Conservation (phyloP, 768 basidiomycete genomes). For the Suillus paluster region DNA sequence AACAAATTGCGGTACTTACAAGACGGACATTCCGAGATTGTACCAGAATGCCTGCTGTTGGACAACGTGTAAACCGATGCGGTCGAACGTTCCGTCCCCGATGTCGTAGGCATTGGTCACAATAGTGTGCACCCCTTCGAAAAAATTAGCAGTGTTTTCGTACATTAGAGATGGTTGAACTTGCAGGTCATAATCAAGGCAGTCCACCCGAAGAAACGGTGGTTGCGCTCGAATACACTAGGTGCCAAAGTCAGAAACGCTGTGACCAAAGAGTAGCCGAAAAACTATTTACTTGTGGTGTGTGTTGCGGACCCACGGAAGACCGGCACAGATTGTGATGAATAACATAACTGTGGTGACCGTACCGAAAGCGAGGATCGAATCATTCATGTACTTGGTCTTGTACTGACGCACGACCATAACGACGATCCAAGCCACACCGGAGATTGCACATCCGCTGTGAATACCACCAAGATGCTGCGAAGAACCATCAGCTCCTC, state of each 20-base stretch:
- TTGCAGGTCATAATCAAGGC: slow-evolving; percentile 55
- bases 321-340: slow-evolving; percentile 64
- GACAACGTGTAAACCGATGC: slow-evolving; percentile 55
- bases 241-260: slow-evolving; percentile 4
- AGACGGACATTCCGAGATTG: slow-evolving; percentile 70
- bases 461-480: slow-evolving; percentile 84
- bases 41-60: slow-evolving; percentile 82
- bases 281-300: slow-evolving; percentile 69
- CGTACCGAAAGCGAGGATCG: slow-evolving; percentile 64
- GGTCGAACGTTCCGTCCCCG: slow-evolving; percentile 58
- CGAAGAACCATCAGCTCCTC: slow-evolving; percentile 13
- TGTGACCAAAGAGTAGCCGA: background rate
- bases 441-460: slow-evolving; percentile 73
- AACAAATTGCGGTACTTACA: slow-evolving; percentile 48
- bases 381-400: slow-evolving; percentile 50
- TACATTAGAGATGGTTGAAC: slow-evolving; percentile 13
- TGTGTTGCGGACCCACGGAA: slow-evolving; percentile 81
- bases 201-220: slow-evolving; percentile 80
- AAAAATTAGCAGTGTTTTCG: slow-evolving; percentile 4
- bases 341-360: slow-evolving; percentile 60
- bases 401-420: slow-evolving; percentile 63
- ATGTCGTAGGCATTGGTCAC: slow-evolving; percentile 66
- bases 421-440: slow-evolving; percentile 69
- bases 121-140: slow-evolving; percentile 69
- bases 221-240: slow-evolving; percentile 80